phyloP scores from a whole-genome alignment of 2,329 filamentous ascomycete genomes.

The Penicillium sp. region DNA sequence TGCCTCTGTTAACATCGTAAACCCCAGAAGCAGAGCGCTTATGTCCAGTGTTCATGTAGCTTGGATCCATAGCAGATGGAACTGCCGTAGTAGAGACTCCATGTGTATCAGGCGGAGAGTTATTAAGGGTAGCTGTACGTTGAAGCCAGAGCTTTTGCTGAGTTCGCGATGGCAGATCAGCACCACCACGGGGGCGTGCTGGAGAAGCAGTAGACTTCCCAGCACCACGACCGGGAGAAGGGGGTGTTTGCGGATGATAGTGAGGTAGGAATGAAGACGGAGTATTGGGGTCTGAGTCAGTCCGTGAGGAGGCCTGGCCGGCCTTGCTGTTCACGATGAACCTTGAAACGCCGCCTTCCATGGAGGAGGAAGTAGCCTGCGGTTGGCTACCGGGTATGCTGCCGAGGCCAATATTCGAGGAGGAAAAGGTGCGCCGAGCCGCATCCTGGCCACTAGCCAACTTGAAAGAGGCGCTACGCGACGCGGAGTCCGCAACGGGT shows the following conservation, averaged over 20 bases:
- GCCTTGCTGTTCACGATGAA: slow-evolving; percentile 39
- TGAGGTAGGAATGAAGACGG: slow-evolving; percentile 46
- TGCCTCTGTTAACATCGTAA: slow-evolving; percentile 28
- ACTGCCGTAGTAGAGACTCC: slow-evolving; percentile 29
- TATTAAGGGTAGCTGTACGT: slow-evolving; percentile 42
- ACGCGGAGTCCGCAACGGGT: slow-evolving; percentile 30
- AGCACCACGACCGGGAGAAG: slow-evolving; percentile 34
- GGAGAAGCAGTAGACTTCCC: slow-evolving; percentile 32
- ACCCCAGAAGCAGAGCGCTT: slow-evolving; percentile 26
- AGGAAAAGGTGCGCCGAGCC: slow-evolving; percentile 29
- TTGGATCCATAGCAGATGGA: slow-evolving; percentile 35
- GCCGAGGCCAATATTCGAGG: slow-evolving; percentile 25
- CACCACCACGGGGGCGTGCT: slow-evolving; percentile 31
- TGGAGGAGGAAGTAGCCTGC: slow-evolving; percentile 44
- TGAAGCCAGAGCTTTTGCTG: slow-evolving; percentile 48
- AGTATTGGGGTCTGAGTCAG: slow-evolving; percentile 43
- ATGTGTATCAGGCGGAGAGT: slow-evolving; percentile 41
- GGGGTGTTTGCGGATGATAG: slow-evolving; percentile 45
- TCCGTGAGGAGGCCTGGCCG: slow-evolving; percentile 30
- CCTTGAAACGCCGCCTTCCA: slow-evolving; percentile 44
- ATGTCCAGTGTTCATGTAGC: slow-evolving; percentile 28
- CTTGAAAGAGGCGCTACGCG: slow-evolving; percentile 36
- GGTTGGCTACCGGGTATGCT: slow-evolving; percentile 29
- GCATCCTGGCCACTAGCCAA: slow-evolving; percentile 32
- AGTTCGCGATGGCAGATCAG: slow-evolving; percentile 43